Conservation (phyloP, 2,329 filamentous ascomycete genomes). For the Exophiala sp. region DNA sequence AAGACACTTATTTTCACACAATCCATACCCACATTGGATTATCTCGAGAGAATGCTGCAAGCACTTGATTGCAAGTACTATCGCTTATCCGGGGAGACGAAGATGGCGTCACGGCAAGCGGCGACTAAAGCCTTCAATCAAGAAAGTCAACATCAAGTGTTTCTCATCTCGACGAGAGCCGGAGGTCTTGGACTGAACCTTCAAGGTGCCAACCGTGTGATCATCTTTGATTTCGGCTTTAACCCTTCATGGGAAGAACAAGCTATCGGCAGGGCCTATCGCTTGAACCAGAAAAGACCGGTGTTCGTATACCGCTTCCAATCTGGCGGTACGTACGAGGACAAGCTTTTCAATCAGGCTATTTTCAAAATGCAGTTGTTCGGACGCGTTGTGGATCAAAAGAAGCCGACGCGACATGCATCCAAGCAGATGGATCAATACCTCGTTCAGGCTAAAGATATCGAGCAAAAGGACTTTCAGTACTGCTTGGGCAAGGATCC, state of each 20-base stretch:
- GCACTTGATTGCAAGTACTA: constrained; percentile 44
- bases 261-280: constrained; percentile 80
- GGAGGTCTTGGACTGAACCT: constrained; percentile 84
- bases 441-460: constrained; percentile 56
- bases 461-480: constrained; percentile 51
- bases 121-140: constrained; percentile 68
- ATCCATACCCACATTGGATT: constrained; percentile 66
- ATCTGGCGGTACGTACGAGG: constrained; percentile 74
- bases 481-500: constrained; percentile 58
- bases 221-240: constrained; percentile 80
- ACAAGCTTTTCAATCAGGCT: constrained; percentile 66
- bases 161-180: constrained; percentile 78
- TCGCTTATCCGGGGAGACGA: constrained; percentile 67
- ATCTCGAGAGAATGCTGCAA: constrained; percentile 58
- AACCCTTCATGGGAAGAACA: constrained; percentile 82
- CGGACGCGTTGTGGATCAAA: constrained; percentile 77
- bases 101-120: constrained; percentile 56
- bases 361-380: constrained; percentile 82
- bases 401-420: constrained; percentile 67
- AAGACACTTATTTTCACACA: constrained; percentile 80
- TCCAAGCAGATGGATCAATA: constrained; percentile 52
- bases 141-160: constrained; percentile 50
- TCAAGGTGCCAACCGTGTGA: constrained; percentile 74
- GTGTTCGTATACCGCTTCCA: constrained; percentile 84
- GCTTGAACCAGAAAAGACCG: constrained; percentile 74